Evolutionary conservation across 495 filamentous ascomycete genomes (phyloP).

Genomic region (Penicillium turbatum): DNA sequence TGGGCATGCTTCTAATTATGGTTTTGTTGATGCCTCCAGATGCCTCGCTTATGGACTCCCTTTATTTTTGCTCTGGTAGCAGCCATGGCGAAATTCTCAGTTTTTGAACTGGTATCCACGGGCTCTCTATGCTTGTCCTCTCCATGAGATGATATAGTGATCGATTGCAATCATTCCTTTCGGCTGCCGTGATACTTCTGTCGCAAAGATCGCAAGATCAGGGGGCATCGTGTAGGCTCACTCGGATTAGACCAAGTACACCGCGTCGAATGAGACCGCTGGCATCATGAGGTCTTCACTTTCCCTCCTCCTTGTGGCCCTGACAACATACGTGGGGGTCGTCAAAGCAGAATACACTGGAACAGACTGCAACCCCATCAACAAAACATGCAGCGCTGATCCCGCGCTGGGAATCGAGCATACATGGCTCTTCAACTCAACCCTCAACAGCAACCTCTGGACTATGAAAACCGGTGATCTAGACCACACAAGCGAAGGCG

Average conservation of each 20-base stretch:
- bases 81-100: background rate
- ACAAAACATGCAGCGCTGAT: constrained; percentile 63
- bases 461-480: constrained; percentile 56
- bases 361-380: constrained; percentile 59
- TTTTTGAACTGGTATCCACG: background rate
- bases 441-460: constrained; percentile 55
- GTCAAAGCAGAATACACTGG: constrained; percentile 1
- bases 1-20: constrained; percentile 3
- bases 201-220: background rate
- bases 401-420: constrained; percentile 72
- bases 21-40: background rate
- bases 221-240: background rate
- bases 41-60: constrained; percentile 7
- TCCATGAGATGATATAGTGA: background rate
- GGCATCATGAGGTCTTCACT: background rate
- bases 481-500: constrained; percentile 58
- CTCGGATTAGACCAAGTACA: background rate
- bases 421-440: constrained; percentile 74
- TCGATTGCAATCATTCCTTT: background rate
- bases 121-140: too few species aligned
- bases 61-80: background rate
- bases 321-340: background rate
- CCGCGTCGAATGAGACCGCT: background rate
- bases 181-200: background rate
- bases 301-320: background rate